These are phyloP conservation scores for Amaranthus palmeri DNA, from an alignment of 148 eudicot genomes.

Conservation along the genomic window DNA sequence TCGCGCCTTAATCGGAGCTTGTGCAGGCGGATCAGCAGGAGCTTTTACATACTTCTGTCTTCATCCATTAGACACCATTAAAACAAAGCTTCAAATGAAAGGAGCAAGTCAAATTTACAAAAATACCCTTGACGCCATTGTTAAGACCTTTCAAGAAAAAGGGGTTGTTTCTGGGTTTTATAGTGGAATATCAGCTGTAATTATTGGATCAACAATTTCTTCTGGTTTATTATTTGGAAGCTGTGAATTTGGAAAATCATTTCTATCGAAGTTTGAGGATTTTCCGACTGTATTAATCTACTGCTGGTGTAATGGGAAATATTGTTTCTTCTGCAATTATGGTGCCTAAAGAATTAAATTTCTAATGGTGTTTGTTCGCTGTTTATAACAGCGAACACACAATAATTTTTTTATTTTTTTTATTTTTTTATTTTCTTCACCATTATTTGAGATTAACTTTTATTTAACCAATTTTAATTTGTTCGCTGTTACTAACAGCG, in stretches of 20 bases:
- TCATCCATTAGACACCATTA: slow-evolving; percentile 86
- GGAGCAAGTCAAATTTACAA: slow-evolving; percentile 73
- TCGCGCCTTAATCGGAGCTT: slow-evolving; percentile 70
- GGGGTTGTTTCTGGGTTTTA: slow-evolving; percentile 74
- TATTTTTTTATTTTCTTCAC: too few relatives aligned
- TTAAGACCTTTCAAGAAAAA: slow-evolving; percentile 54
- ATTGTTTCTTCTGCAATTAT: slow-evolving; percentile 82
- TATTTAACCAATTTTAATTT: too few relatives aligned
- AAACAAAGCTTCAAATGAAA: slow-evolving; percentile 79
- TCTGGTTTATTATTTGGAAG: slow-evolving; percentile 89
- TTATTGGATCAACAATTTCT: slow-evolving; percentile 72
- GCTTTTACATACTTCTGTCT: slow-evolving; percentile 82
- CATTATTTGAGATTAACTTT: too few relatives aligned
- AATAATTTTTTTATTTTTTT: too few relatives aligned
- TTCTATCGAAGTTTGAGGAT: slow-evolving; percentile 48
- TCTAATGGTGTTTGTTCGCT: too few relatives aligned
- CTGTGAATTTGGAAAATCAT: slow-evolving; percentile 83
- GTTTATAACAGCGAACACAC: too few relatives aligned
- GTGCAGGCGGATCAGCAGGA: slow-evolving; percentile 82
- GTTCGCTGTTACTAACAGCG: too few relatives aligned
- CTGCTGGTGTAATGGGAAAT: slow-evolving; percentile 89
- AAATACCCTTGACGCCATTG: slow-evolving; percentile 59
- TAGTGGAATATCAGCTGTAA: slow-evolving; percentile 79
- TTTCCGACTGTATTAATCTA: slow-evolving; percentile 53
- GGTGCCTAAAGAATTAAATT: slow-evolving; percentile 89